Evolutionary conservation across 352 stramenopile genomes (phyloP).

Genomic region (Globisporangium orthogonon): DNA sequence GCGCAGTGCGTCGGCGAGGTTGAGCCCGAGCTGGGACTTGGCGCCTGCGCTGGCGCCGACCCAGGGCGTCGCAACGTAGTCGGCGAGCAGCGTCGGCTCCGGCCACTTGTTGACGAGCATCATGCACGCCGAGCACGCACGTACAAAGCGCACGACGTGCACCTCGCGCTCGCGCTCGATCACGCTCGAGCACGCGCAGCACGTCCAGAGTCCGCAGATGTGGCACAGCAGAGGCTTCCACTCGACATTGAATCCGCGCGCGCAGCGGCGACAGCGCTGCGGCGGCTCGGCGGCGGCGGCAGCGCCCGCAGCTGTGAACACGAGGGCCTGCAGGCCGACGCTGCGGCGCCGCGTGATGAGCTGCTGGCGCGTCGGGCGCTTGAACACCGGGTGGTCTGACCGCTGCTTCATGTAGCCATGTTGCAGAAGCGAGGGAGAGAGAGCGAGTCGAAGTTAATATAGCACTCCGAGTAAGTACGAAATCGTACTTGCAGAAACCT

Average conservation of each 20-base stretch:
- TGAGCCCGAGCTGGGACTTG: slow-evolving; percentile 34
- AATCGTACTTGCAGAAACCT: no score
- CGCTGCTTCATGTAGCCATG: slow-evolving; percentile 4
- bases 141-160: slow-evolving; percentile 40
- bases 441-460: no score
- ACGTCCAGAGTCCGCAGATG: slow-evolving; percentile 44
- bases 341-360: slow-evolving; percentile 36
- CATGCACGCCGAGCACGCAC: slow-evolving; percentile 36
- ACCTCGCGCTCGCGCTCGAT: slow-evolving; percentile 44
- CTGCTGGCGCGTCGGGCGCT: slow-evolving; percentile 41
- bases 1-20: slow-evolving; percentile 34
- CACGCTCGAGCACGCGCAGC: slow-evolving; percentile 41
- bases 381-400: slow-evolving; percentile 47
- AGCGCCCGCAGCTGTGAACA: slow-evolving; percentile 13
- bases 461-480: background rate
- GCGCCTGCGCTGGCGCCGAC: slow-evolving; percentile 20
- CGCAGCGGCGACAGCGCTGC: slow-evolving; percentile 35
- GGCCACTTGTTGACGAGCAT: slow-evolving; percentile 46
- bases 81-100: slow-evolving; percentile 26
- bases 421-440: background rate
- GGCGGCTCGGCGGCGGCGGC: slow-evolving; percentile 6
- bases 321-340: slow-evolving; percentile 43
- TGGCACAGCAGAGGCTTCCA: slow-evolving; percentile 51
- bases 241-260: slow-evolving; percentile 30
- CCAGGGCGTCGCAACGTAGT: slow-evolving; percentile 25